Percentiles rank a stretch among this genome's conserved stretches.
Evolutionary conservation across 208 protist genomes (phyloP).

Genomic region (Crithidia fasciculata): DNA sequence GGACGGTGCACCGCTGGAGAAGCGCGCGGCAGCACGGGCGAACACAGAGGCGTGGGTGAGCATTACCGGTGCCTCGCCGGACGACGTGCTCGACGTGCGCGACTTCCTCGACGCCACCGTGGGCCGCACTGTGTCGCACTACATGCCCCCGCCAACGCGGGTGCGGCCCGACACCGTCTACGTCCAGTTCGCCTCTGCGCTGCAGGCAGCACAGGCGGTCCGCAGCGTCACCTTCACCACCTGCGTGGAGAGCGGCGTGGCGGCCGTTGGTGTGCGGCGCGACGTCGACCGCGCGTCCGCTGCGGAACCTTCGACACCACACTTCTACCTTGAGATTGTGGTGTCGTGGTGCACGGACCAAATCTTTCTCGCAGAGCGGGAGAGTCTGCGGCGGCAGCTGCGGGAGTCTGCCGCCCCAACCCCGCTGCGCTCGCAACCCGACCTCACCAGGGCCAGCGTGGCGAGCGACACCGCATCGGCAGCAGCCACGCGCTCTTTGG

Average conservation of each 20-base stretch:
- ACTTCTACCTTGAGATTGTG: constrained; percentile 30
- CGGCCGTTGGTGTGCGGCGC: constrained; percentile 11
- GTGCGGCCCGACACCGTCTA: constrained; percentile 44
- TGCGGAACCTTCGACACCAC: neutral
- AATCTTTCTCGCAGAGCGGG: constrained; percentile 42
- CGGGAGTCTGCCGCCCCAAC: constrained; percentile 11
- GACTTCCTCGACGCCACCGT: constrained; percentile 75
- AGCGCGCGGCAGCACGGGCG: neutral
- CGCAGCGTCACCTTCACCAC: constrained; percentile 26
- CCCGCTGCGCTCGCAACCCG: neutral
- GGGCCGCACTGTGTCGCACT: constrained; percentile 72
- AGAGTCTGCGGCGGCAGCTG: constrained; percentile 28
- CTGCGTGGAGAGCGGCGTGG: constrained; percentile 37
- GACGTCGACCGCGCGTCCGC: constrained; percentile 1
- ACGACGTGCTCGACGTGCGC: constrained; percentile 63
- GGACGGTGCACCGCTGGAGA: neutral
- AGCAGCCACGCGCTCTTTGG: constrained; percentile 19
- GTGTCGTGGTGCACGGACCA: constrained; percentile 60
- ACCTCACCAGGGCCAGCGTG: neutral
- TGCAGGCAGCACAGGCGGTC: constrained; percentile 62
- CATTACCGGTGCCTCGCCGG: constrained; percentile 41
- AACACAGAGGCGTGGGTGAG: constrained; percentile 52
- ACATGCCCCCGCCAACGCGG: constrained; percentile 20
- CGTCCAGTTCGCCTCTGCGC: constrained; percentile 61
- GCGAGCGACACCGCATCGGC: neutral